A percentile compares a stretch with the other conserved stretches of the same genome.
phyloP scores from a whole-genome alignment of 768 basidiomycete genomes.

The Amanita rimosa region DNA sequence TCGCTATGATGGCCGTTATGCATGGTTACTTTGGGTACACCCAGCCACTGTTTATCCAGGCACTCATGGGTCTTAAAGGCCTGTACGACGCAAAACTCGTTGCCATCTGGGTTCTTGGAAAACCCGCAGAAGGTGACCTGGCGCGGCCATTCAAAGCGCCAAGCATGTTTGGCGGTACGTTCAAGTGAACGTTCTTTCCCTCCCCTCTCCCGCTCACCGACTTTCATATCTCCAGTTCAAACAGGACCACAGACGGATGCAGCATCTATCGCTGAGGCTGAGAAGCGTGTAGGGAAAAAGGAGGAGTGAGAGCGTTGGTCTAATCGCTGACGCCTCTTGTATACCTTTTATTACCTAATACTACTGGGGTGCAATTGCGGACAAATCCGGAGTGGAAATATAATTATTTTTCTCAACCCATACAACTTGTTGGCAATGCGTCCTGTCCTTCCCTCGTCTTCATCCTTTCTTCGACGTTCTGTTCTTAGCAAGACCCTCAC shows the following conservation, averaged over 20 bases:
- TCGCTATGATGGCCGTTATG: constrained; percentile 87
- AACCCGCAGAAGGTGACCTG: constrained; percentile 74
- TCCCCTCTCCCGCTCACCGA: not conserved
- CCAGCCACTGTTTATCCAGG: constrained; percentile 92
- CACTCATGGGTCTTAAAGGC: constrained; percentile 89
- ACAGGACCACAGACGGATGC: constrained; percentile 65
- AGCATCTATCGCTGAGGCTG: constrained; percentile 79
- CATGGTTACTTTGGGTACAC: constrained; percentile 94
- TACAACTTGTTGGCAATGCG: constrained; percentile 18
- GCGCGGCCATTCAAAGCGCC: constrained; percentile 80
- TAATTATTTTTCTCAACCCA: not conserved
- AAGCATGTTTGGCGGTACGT: constrained; percentile 63
- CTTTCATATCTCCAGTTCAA: constrained; percentile 4
- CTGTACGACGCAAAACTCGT: constrained; percentile 81
- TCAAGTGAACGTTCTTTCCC: not conserved
- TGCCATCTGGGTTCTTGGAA: constrained; percentile 71
- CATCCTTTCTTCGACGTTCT: constrained; percentile 17
- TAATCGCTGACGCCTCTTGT: not conserved
- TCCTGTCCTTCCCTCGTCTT: constrained; percentile 14
- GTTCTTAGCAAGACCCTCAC: constrained; percentile 19
- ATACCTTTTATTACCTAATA: constrained; percentile 7
- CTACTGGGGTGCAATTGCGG: not conserved
- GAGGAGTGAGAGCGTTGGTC: constrained; percentile 21
- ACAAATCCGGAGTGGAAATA: constrained; percentile 3
- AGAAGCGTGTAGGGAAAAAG: constrained; percentile 81